These are phyloP conservation scores for Metschnikowia dekortorum DNA, from an alignment of 805 yeast species.

Conservation along the genomic window DNA sequence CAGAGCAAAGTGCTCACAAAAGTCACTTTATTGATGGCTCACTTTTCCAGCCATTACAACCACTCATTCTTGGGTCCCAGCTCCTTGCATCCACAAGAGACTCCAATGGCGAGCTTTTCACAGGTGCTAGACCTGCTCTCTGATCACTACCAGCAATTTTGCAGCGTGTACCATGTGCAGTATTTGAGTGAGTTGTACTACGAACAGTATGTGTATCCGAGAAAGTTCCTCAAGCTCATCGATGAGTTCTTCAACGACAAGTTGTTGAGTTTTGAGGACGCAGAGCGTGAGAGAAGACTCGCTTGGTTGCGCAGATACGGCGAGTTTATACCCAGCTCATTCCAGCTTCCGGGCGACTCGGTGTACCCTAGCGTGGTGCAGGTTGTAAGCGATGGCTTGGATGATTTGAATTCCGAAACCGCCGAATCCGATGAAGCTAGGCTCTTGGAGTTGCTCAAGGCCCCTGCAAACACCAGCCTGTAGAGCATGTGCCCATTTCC, in stretches of 20 bases:
- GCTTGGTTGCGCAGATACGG: slow-evolving; percentile 38
- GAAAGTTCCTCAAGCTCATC: slow-evolving; percentile 28
- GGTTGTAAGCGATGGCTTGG: slow-evolving; percentile 40
- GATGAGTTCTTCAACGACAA: slow-evolving; percentile 33
- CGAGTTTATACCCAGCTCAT: slow-evolving; percentile 37
- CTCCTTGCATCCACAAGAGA: neutral
- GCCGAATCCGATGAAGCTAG: slow-evolving; percentile 9
- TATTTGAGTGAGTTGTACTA: slow-evolving; percentile 37
- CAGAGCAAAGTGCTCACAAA: slow-evolving; percentile 24
- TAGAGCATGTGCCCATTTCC: neutral
- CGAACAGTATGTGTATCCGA: slow-evolving; percentile 37
- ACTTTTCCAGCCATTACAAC: slow-evolving; percentile 10
- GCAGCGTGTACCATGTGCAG: slow-evolving; percentile 29
- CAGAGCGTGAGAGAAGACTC: slow-evolving; percentile 31
- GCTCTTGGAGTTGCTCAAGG: slow-evolving; percentile 9
- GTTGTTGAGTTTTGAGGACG: slow-evolving; percentile 26
- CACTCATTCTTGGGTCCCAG: neutral
- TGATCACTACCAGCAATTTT: slow-evolving; percentile 35
- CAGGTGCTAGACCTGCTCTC: slow-evolving; percentile 27
- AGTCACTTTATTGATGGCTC: slow-evolving; percentile 19
- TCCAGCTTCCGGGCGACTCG: slow-evolving; percentile 34
- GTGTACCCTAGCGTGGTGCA: slow-evolving; percentile 37
- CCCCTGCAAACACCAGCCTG: neutral
- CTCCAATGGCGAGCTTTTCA: slow-evolving; percentile 17
- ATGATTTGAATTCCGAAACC: slow-evolving; percentile 15